Evolutionary conservation across 2,329 filamentous ascomycete species (phyloP).

Genomic region (Hymenoscyphus scutula): DNA sequence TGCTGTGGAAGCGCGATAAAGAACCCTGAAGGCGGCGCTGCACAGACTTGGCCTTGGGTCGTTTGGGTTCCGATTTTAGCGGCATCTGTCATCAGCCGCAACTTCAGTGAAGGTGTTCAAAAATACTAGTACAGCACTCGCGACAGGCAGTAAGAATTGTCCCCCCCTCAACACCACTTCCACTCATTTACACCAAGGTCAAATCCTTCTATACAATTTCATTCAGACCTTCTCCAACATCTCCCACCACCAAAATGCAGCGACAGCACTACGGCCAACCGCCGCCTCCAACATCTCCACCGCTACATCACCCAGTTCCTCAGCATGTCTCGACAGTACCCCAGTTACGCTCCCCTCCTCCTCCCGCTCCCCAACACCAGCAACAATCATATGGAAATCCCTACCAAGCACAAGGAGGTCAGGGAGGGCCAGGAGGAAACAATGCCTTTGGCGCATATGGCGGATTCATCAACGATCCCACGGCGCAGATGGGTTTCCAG

Average conservation of each 20-base stretch:
- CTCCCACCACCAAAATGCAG: constrained; percentile 61
- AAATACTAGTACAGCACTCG: no score
- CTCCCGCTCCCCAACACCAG: constrained; percentile 68
- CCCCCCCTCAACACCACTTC: no score
- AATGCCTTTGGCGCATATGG: constrained; percentile 73
- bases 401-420: constrained; percentile 41
- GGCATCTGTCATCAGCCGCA: constrained; percentile 1
- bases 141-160: no score
- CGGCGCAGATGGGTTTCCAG: constrained; percentile 91
- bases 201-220: neutral
- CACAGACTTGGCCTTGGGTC: no score
- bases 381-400: constrained; percentile 67
- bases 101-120: constrained; percentile 21
- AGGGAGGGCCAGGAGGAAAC: constrained; percentile 40
- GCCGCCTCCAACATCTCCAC: constrained; percentile 70
- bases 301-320: constrained; percentile 93
- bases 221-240: constrained; percentile 1
- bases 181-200: neutral
- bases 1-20: neutral
- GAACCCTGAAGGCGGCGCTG: neutral
- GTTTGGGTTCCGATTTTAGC: neutral
- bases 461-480: constrained; percentile 93
- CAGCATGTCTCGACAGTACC: constrained; percentile 98
- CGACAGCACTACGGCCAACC: constrained; percentile 76
- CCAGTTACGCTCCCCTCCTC: constrained; percentile 90